Evolutionary conservation across 139 green algal species (phyloP), one percentile per base, ranked within the genome.

Genomic region (Ettlia oleoabundans): DNA sequence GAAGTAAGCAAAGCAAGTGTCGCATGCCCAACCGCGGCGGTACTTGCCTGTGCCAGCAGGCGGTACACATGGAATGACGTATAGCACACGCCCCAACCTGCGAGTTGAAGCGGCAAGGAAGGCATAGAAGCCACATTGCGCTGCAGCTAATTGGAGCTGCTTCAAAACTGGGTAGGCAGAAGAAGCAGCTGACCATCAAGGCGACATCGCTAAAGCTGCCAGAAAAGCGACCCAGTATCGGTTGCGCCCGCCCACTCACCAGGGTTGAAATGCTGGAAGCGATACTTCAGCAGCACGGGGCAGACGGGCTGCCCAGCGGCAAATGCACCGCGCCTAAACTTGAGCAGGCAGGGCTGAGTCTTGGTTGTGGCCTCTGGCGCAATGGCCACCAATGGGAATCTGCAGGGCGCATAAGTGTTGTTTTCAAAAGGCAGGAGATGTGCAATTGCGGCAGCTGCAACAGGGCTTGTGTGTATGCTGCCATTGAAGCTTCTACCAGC

Each of bases 341-440:
- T 86, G 18, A 92, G 84, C 66, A 92, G 77, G 80, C 82, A 90
- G 52, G 81, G 62, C 66, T 43, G 35, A 30, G 67, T 41, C 78
- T 92, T 92, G 47, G 87, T 92, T 35, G 88, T 92, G 35, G 69
- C 88, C 69, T 92, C 88, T 1, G 88, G 88, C 0, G 87, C 84
- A 2, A 92, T 61, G 7, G 83, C 77, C 32, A 92, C 43, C 61
- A 92, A 64, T 1, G 88, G 88, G 61, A 83, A 92, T 62, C 84
- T 87, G 75, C 3, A 28, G 32, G 0, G 42, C 10, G 10, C 61
- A 67, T 28, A 30, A 24, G 55, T 30, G 55, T 8, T 5, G 22
- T 8, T 28, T 15, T 65, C 21, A 33, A 26, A 26, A 9, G 58
- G 58, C 21, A 30, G 9, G 58, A 26, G 8, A 26, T 33, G 32